Evolutionary conservation across 345 rosid species (phyloP), one percentile per base, ranked within the genome.

Genomic region (Arabidopsis suecica): DNA sequence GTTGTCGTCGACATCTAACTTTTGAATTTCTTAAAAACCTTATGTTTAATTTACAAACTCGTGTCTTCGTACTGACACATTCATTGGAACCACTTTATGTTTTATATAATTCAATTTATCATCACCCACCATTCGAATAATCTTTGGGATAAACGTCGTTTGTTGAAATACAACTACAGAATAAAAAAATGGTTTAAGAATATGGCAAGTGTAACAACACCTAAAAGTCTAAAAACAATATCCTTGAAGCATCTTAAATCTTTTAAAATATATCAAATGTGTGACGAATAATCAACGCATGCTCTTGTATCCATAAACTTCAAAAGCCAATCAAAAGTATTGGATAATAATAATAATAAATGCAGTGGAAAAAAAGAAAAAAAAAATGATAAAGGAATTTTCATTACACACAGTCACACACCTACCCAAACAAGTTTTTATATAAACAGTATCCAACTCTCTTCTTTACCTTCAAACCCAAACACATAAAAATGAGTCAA

Each of bases 401-500:
- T 12, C 13, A 48, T 11, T 9, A 38, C 44, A 38, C 55, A 13
- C 55, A n/a, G n/a, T n/a, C n/a, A 13, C 50, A 47, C 25, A 64
- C 71, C 71, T n/a, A 71, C 75, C 71, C 42, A 70, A 23, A 5
- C 18, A 51, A 28, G n/a, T 20, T 56, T 69, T 58, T 49, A 71
- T 71, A 65, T 71, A 71, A 78, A 78, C 63, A 71, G 77, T 71
- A 71, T 10, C 37, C 25, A 54, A 8, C 23, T 1, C 20, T 2
- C 53, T 7, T 16, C 53, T 16, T 16, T 18, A 6, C 50, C 49
- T 45, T 48, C 23, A 63, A 69, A 51, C 5, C 28, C 10, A 20
- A 13, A 57, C 12, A 6, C 5, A 33, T 0, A 20, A 22, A 37
- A n/a, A 7, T 88, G 96, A 84, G 81, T 34, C 66, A 77, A 77